Conservation (phyloP, 441 rosid genomes). For the Flueggea neowawraea region DNA sequence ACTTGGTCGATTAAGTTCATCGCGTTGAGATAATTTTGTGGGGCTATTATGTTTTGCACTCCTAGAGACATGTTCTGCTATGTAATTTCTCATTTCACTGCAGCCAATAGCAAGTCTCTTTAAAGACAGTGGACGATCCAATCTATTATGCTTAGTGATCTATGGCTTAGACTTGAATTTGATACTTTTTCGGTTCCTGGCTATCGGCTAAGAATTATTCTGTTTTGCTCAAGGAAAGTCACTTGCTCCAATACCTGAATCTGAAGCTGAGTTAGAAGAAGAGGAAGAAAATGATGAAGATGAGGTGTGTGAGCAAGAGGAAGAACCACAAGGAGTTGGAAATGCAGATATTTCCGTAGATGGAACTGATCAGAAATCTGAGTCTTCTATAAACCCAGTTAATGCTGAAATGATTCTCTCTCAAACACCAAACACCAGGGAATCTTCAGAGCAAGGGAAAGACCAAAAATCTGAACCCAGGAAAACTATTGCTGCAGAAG, state of each 20-base stretch:
- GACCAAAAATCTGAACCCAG: slow-evolving; percentile 22
- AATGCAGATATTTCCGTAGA: slow-evolving; percentile 13
- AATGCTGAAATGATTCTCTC: slow-evolving; percentile 27
- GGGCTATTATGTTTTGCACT: too few species aligned
- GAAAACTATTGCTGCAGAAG: slow-evolving; percentile 21
- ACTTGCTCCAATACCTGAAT: slow-evolving; percentile 93
- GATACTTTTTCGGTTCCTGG: background rate
- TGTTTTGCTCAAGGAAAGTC: slow-evolving; percentile 71
- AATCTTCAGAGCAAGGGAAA: slow-evolving; percentile 18
- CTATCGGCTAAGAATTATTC: slow-evolving; percentile 7
- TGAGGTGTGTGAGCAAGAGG: slow-evolving; percentile 9
- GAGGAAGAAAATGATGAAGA: slow-evolving; percentile 43
- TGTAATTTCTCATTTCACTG: too few species aligned
- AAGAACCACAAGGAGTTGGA: slow-evolving; percentile 19
- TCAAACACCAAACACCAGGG: slow-evolving; percentile 28
- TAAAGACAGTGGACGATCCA: too few species aligned
- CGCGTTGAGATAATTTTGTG: too few species aligned
- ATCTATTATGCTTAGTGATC: too few species aligned
- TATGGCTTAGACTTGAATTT: too few species aligned
- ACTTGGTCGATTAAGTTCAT: too few species aligned
- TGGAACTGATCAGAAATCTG: slow-evolving; percentile 23
- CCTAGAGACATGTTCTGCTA: too few species aligned
- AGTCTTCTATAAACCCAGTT: slow-evolving; percentile 7
- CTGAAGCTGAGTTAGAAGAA: slow-evolving; percentile 79
- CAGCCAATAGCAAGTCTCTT: too few species aligned